Evolutionary conservation across 805 yeast genomes (phyloP).

Genomic region (Metschnikowia reukaufii): DNA sequence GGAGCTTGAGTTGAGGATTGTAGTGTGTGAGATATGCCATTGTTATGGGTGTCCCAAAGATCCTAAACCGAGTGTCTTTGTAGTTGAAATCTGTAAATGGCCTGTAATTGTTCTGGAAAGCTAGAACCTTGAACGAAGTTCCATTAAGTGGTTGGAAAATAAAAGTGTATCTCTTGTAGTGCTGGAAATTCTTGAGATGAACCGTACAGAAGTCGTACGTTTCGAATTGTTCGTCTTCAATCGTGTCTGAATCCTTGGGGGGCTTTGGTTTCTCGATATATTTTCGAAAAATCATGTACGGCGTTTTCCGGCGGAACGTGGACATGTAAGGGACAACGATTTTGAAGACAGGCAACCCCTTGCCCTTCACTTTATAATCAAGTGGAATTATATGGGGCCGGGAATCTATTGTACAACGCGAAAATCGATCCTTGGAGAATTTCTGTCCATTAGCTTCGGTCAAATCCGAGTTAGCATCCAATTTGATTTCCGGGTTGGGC

Average conservation of each 20-base stretch:
- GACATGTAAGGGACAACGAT: conserved; percentile 38
- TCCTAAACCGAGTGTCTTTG: conserved; percentile 37
- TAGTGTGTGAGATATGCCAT: conserved; percentile 30
- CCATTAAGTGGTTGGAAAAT: conserved; percentile 25
- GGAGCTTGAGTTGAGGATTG: conserved; percentile 35
- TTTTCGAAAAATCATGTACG: conserved; percentile 33
- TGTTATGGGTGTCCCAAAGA: conserved; percentile 36
- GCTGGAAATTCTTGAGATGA: conserved; percentile 27
- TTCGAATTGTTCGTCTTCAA: conserved; percentile 30
- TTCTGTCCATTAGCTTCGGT: neutral
- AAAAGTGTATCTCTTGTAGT: conserved; percentile 29
- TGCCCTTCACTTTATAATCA: conserved; percentile 30
- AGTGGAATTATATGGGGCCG: conserved; percentile 35
- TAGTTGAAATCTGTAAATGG: conserved; percentile 43
- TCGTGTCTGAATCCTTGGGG: conserved; percentile 18
- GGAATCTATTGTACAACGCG: conserved; percentile 23
- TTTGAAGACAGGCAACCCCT: conserved; percentile 40
- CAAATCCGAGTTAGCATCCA: neutral
- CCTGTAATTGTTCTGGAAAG: conserved; percentile 36
- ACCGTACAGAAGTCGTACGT: conserved; percentile 36
- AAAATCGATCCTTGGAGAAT: neutral
- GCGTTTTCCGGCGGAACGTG: conserved; percentile 33
- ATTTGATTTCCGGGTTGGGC: neutral
- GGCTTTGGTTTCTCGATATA: conserved; percentile 31
- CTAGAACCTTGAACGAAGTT: conserved; percentile 26